These are phyloP conservation scores for Termitomyces sp. DNA, from an alignment of 768 basidiomycete species.

Conservation along the genomic window DNA sequence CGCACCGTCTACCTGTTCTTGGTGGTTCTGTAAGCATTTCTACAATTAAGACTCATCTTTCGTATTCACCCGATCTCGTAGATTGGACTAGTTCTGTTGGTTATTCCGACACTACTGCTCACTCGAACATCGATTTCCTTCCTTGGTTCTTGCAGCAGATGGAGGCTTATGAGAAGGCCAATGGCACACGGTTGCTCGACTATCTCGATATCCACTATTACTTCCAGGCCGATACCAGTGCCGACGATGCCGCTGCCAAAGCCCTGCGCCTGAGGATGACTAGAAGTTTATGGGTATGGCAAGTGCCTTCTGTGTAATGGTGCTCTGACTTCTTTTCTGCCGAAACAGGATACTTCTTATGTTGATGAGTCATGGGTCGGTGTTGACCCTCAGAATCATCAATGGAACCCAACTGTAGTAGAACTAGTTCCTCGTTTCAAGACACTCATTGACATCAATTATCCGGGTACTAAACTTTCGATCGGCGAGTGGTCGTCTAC, in stretches of 20 bases:
- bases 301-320: not conserved
- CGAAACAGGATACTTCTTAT: slow-evolving; percentile 36
- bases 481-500: slow-evolving; percentile 48
- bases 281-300: slow-evolving; percentile 43
- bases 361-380: slow-evolving; percentile 53
- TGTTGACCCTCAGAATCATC: slow-evolving; percentile 35
- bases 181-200: slow-evolving; percentile 42
- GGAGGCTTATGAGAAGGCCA: slow-evolving; percentile 28
- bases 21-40: slow-evolving; percentile 38
- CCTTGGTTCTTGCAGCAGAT: slow-evolving; percentile 53
- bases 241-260: slow-evolving; percentile 46
- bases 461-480: slow-evolving; percentile 53
- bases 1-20: slow-evolving; percentile 42
- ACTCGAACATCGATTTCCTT: slow-evolving; percentile 47
- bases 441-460: slow-evolving; percentile 39
- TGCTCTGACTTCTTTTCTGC: not conserved
- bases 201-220: slow-evolving; percentile 56
- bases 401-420: slow-evolving; percentile 39
- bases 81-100: slow-evolving; percentile 51
- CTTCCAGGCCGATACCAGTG: slow-evolving; percentile 46
- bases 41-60: not conserved
- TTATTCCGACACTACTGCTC: slow-evolving; percentile 42
- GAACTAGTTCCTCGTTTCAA: slow-evolving; percentile 46
- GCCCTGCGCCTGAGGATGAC: slow-evolving; percentile 45
- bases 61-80: slow-evolving; percentile 9